Percentiles rank a stretch among this genome's conserved stretches.
Evolutionary conservation across 2,329 filamentous ascomycete genomes (phyloP).

Genomic region (Penicillium frequentans): DNA sequence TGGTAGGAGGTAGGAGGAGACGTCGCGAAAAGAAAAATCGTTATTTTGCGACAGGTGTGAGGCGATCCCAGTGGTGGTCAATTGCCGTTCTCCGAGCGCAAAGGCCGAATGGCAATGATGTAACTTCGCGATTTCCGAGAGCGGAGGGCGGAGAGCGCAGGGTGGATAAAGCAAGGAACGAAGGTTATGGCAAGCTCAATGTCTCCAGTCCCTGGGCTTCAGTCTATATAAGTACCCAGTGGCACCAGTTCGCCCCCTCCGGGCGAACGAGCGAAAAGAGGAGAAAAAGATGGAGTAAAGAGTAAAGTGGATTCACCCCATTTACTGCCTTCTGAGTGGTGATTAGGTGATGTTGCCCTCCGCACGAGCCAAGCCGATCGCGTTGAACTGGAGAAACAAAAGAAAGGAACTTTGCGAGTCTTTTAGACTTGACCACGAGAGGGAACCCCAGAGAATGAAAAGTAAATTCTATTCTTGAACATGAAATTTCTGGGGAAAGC

Average conservation of each 20-base stretch:
- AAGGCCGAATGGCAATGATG: conserved; percentile 1
- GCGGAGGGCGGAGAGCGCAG: background rate
- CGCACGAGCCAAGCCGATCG: background rate
- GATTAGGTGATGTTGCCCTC: background rate
- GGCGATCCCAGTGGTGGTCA: background rate
- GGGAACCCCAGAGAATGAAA: background rate
- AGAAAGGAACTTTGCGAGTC: background rate
- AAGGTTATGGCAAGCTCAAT: background rate
- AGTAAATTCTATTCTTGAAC: background rate
- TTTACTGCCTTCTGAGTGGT: background rate
- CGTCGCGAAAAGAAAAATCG: too few species aligned
- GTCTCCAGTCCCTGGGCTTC: background rate
- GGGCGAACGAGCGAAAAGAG: background rate
- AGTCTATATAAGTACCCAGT: background rate
- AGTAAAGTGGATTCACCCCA: background rate
- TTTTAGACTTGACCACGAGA: background rate
- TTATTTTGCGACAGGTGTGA: background rate
- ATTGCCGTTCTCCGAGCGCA: background rate
- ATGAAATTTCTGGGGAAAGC: background rate
- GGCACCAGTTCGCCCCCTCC: conserved; percentile 1
- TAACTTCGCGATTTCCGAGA: conserved; percentile 4
- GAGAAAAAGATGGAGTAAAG: conserved; percentile 1
- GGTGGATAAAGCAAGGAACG: background rate
- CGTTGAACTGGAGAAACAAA: background rate
- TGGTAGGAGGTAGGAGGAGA: background rate